Evolutionary conservation across 805 yeast species (phyloP), one percentile per base, ranked within the genome.

Genomic region (Alloascoidea hylecoeti): DNA sequence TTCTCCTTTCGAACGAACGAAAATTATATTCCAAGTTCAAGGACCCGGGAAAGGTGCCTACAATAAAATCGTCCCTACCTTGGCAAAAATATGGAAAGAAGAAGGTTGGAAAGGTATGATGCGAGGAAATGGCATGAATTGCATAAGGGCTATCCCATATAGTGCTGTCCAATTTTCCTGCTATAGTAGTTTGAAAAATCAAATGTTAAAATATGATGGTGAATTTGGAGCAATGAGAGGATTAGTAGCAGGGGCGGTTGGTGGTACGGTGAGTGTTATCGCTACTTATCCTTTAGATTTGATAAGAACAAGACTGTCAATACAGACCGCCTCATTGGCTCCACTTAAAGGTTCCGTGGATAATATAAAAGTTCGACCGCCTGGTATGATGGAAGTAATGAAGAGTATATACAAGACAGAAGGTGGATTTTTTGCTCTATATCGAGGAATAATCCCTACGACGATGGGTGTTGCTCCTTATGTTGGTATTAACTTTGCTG

Each of bases 141-240:
- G 96, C 63, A 58, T 85, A 55, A 77, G 98, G 59, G 97, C 89
- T 59, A 95, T 89, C 28, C 97, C 97, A 35, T 89, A 92, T 58
- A 79, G 94, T 30, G 96, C 97, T 30, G 89, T 89, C 46, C 92
- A 89, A 63, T 89, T 89, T 76, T 97, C 98, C 39, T 75, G 96
- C 3, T 89, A 89, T 55, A 89, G 88, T 47, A 45, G 53, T 15
- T 51, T 48, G 45, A 61, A 64, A 55, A 46, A 59, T 70, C 48
- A 81, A 76, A 51, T 60, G 9, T n/a, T 23, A n/a, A n/a, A 9
- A 9, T 23, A n/a, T 9, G 30, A 23, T n/a, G 30, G 30, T n/a
- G 13, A n/a, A 19, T 55, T 78, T 41, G 59, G 57, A n/a, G 71
- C 72, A 2, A 46, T 52, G 16, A 77, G 80, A 44, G 68, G 94